A percentile compares a stretch with the other conserved stretches of the same genome.
Evolutionary conservation across 1,139 yeast genomes (phyloP).

Genomic region (Magnusiomyces magnusii): DNA sequence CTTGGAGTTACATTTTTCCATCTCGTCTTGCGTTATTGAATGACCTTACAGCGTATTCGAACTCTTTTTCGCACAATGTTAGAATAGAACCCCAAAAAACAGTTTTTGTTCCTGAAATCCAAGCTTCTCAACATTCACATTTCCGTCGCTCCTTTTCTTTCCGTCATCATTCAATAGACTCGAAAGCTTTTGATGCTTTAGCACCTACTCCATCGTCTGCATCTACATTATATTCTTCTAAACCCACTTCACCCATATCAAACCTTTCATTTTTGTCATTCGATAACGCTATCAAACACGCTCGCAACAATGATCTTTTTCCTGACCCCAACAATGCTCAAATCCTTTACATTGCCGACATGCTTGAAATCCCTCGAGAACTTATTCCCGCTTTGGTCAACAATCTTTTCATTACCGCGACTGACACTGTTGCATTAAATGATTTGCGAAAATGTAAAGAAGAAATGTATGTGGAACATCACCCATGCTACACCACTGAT

Average conservation of each 20-base stretch:
- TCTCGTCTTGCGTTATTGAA: background rate
- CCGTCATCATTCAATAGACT: background rate
- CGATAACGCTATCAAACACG: background rate
- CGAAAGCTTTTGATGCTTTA: background rate
- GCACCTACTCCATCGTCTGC: background rate
- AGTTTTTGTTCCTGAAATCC: background rate
- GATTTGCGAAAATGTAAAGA: conserved; percentile 3
- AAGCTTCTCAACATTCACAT: background rate
- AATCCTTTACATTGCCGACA: background rate
- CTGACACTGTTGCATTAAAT: background rate
- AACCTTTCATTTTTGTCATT: background rate
- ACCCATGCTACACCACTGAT: background rate
- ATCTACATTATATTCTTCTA: background rate
- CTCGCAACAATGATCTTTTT: background rate
- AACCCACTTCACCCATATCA: background rate
- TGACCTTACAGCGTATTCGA: background rate
- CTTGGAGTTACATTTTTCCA: background rate
- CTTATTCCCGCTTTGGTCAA: background rate
- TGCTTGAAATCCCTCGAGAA: background rate
- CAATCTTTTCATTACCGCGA: background rate
- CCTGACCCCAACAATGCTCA: background rate
- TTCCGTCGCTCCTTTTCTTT: background rate
- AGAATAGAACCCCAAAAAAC: conserved; percentile 4
- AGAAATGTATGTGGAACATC: background rate
- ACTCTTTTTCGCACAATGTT: background rate